Conservation (phyloP, 768 basidiomycete species). For the Russula foetens region DNA sequence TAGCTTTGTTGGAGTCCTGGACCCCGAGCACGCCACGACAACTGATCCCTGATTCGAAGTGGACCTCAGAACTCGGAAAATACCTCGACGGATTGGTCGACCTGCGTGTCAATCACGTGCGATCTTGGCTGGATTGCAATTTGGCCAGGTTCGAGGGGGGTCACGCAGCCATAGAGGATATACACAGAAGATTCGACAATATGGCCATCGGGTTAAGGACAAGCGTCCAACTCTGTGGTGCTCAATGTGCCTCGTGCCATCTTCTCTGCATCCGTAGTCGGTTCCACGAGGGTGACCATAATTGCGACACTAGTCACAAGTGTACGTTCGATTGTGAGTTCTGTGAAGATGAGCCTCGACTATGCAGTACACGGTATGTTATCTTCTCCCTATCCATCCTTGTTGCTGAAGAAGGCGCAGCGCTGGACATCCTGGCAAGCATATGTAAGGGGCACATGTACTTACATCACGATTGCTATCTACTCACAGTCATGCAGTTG, state of each 20-base stretch:
- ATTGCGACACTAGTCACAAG: slow-evolving; percentile 42
- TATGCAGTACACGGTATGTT: slow-evolving; percentile 42
- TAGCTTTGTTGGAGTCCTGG: slow-evolving; percentile 25
- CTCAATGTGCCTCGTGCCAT: slow-evolving; percentile 40
- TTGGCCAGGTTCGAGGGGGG: slow-evolving; percentile 36
- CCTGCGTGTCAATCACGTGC: slow-evolving; percentile 39
- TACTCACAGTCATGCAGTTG: slow-evolving; percentile 33
- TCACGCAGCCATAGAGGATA: slow-evolving; percentile 37
- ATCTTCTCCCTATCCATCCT: neutral
- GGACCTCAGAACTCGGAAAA: slow-evolving; percentile 31
- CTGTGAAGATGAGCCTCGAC: slow-evolving; percentile 27
- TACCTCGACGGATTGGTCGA: slow-evolving; percentile 36
- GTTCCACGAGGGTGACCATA: slow-evolving; percentile 38
- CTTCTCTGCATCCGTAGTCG: slow-evolving; percentile 42
- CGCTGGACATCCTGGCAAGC: slow-evolving; percentile 48
- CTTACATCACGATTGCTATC: no score
- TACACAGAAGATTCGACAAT: slow-evolving; percentile 39
- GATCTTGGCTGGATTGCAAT: slow-evolving; percentile 46
- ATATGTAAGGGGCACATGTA: slow-evolving; percentile 34
- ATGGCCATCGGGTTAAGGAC: slow-evolving; percentile 38
- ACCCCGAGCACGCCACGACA: slow-evolving; percentile 27
- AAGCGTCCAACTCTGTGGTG: slow-evolving; percentile 41
- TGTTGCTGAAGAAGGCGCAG: slow-evolving; percentile 23
- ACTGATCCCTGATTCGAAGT: slow-evolving; percentile 32
- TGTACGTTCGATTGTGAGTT: slow-evolving; percentile 41